Conservation (phyloP, 2,329 filamentous ascomycete species). For the Sporothrix dimorphospora region DNA sequence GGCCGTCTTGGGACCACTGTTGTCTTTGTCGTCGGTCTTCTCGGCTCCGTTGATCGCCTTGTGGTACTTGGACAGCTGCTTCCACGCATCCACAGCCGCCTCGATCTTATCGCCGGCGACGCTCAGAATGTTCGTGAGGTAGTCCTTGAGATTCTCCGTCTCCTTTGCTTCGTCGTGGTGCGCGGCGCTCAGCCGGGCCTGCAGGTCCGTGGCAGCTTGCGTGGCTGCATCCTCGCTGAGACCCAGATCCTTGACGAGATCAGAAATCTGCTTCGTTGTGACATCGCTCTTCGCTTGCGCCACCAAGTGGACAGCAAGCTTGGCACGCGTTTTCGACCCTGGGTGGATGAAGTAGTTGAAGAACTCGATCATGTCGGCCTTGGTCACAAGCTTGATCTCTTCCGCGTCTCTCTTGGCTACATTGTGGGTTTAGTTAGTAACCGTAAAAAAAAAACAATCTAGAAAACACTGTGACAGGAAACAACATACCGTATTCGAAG, state of each 20-base stretch:
- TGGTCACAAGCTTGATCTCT: slow-evolving; percentile 73
- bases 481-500: slow-evolving; percentile 75
- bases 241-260: slow-evolving; percentile 45
- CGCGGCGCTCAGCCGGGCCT: slow-evolving; percentile 42
- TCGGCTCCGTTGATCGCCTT: slow-evolving; percentile 40
- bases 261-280: slow-evolving; percentile 47
- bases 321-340: slow-evolving; percentile 72
- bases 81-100: slow-evolving; percentile 46
- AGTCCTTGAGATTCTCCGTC: slow-evolving; percentile 52
- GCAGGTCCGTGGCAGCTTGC: slow-evolving; percentile 41
- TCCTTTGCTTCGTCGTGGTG: slow-evolving; percentile 53
- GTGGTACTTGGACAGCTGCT: slow-evolving; percentile 39
- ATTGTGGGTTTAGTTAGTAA: not conserved
- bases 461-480: not conserved
- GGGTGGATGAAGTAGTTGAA: slow-evolving; percentile 77
- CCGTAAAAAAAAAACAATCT: not conserved
- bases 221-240: slow-evolving; percentile 41
- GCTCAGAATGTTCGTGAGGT: slow-evolving; percentile 52
- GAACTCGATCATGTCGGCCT: slow-evolving; percentile 78
- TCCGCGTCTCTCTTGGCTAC: slow-evolving; percentile 75
- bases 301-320: slow-evolving; percentile 79
- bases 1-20: slow-evolving; percentile 42
- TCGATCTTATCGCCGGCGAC: slow-evolving; percentile 55
- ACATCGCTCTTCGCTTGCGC: slow-evolving; percentile 66
- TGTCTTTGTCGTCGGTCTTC: slow-evolving; percentile 40